Conservation (phyloP, 2,329 filamentous ascomycete species). For the Corynespora cassiicola region DNA sequence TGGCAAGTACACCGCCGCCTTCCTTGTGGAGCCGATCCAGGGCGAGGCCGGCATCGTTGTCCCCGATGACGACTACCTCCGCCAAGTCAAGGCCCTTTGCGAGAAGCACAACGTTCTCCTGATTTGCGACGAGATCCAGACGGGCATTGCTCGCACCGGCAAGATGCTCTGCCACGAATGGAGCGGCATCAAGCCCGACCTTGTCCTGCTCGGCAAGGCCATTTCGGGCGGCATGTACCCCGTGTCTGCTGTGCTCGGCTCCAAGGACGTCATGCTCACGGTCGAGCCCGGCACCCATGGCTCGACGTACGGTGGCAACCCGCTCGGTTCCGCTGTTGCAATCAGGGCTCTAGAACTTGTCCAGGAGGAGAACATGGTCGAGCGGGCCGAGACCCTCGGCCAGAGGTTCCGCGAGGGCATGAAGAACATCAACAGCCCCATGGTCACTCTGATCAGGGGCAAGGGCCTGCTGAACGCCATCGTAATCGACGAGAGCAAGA, state of each 20-base stretch:
- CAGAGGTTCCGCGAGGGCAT: constrained; percentile 83
- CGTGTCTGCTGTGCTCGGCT: constrained; percentile 89
- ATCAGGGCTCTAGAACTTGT: constrained; percentile 95
- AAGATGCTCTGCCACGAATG: constrained; percentile 94
- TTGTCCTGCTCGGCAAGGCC: constrained; percentile 94
- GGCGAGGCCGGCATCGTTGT: constrained; percentile 97
- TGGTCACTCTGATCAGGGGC: constrained; percentile 84
- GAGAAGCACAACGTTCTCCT: constrained; percentile 94
- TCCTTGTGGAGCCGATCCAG: constrained; percentile 96
- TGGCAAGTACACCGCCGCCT: constrained; percentile 85
- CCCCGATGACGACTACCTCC: constrained; percentile 86
- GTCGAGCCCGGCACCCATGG: constrained; percentile 97
- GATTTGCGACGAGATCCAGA: constrained; percentile 99
- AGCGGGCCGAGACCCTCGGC: constrained; percentile 81
- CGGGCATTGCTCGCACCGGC: constrained; percentile 92
- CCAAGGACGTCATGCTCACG: constrained; percentile 92
- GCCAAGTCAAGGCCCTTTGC: constrained; percentile 81
- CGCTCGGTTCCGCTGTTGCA: constrained; percentile 91
- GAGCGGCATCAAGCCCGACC: constrained; percentile 92
- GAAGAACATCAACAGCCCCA: constrained; percentile 74
- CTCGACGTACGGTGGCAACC: constrained; percentile 98
- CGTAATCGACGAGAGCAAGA: constrained; percentile 89
- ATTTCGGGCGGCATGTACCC: constrained; percentile 99
- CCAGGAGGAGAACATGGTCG: constrained; percentile 86
- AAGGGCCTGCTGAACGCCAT: constrained; percentile 96